Percentiles rank a stretch among this genome's conserved stretches.
These are phyloP conservation scores for Pythium apleroticum DNA, from an alignment of 352 stramenopile species.

Conservation along the genomic window DNA sequence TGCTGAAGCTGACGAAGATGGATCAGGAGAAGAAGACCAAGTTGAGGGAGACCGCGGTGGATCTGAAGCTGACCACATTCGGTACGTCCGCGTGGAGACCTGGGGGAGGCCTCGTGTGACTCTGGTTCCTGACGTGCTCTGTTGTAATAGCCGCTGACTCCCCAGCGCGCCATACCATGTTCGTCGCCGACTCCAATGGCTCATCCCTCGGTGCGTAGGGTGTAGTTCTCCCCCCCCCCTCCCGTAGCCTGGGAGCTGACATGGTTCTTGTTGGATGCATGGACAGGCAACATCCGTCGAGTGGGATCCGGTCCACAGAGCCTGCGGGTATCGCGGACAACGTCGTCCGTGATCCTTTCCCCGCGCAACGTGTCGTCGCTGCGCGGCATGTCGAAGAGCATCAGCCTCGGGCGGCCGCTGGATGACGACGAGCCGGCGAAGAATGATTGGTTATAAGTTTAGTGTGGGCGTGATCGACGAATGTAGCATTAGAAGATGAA, in stretches of 20 bases:
- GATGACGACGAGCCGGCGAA: constrained; percentile 67
- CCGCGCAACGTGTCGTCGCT: constrained; percentile 38
- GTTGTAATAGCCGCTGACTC: constrained; percentile 28
- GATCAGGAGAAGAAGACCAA: constrained; percentile 60
- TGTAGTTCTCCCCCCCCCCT: too few species aligned
- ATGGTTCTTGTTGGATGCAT: background rate
- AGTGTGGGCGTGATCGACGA: constrained; percentile 14
- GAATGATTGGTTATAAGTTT: constrained; percentile 77
- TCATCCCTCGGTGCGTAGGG: constrained; percentile 35
- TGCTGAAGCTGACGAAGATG: constrained; percentile 63
- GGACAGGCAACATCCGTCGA: constrained; percentile 54
- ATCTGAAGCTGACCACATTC: constrained; percentile 40
- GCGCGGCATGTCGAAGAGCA: constrained; percentile 70
- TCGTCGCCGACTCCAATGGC: constrained; percentile 35
- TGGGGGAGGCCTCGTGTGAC: background rate
- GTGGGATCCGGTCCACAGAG: constrained; percentile 48
- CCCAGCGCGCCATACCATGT: constrained; percentile 45
- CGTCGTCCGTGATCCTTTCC: constrained; percentile 52
- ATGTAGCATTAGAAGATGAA: constrained; percentile 32
- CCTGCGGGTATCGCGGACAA: constrained; percentile 45
- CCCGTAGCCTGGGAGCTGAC: too few species aligned
- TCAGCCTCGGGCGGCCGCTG: constrained; percentile 53
- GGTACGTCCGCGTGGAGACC: constrained; percentile 35
- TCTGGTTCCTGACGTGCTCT: background rate
- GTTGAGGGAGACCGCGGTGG: constrained; percentile 25